Evolutionary conservation across 306 rosid species (phyloP).

Genomic region (Casuarina equisetifolia): DNA sequence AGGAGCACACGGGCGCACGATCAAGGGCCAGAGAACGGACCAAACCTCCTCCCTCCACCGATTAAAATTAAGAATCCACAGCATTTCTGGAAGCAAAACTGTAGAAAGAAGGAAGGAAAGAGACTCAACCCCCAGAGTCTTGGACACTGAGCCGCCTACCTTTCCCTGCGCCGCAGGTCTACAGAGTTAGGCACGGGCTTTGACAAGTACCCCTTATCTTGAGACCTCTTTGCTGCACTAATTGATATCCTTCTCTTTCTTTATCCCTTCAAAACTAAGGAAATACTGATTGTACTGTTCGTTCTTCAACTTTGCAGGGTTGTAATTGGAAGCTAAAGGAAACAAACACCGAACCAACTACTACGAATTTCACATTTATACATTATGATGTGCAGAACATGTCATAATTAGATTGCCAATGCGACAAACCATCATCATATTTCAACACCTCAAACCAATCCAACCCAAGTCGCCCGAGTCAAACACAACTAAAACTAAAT

Average conservation of each 20-base stretch:
- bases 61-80: too few species aligned
- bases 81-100: too few species aligned
- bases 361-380: too few species aligned
- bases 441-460: not conserved
- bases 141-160: not conserved
- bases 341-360: too few species aligned
- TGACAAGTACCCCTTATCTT: not conserved
- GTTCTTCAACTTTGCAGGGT: not conserved
- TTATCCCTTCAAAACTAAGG: not conserved
- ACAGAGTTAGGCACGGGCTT: not conserved
- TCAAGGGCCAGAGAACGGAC: too few species aligned
- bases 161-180: not conserved
- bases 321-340: not conserved
- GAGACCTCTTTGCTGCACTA: not conserved
- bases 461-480: not conserved
- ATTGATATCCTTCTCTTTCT: not conserved
- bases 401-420: too few species aligned
- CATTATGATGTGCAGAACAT: too few species aligned
- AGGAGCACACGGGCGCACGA: too few species aligned
- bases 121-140: too few species aligned
- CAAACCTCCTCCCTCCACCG: too few species aligned
- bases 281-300: not conserved
- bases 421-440: not conserved
- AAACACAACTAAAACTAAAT: not conserved
- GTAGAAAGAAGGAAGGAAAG: too few species aligned